Conservation (phyloP, 148 eudicot species). For the Camellia sinensis region DNA sequence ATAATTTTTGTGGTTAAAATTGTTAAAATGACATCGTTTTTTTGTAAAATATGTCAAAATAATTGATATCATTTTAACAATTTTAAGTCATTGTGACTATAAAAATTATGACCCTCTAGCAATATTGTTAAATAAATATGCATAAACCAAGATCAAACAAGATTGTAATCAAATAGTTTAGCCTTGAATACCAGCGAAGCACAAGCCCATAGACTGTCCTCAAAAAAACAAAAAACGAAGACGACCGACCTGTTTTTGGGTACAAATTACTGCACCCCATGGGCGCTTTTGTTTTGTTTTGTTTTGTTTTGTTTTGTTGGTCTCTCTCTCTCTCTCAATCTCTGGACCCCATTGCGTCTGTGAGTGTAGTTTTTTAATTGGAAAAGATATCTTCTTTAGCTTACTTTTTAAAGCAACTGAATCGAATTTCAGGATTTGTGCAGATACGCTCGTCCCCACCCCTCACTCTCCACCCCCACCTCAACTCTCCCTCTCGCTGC, state of each 20-base stretch:
- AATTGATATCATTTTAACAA: too few species aligned
- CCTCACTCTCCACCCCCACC: conserved; percentile 11
- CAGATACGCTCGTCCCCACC: conserved; percentile 62
- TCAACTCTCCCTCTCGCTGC: not conserved
- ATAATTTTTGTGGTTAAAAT: too few species aligned
- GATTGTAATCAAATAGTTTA: conserved; percentile 12
- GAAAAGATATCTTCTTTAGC: conserved; percentile 19
- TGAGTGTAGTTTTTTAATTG: not conserved
- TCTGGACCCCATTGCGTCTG: not conserved
- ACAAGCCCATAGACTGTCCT: not conserved
- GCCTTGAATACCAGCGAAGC: conserved; percentile 13
- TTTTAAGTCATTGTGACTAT: too few species aligned
- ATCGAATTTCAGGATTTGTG: conserved; percentile 61
- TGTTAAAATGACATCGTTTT: too few species aligned
- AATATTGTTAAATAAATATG: conserved; percentile 6
- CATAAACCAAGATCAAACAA: conserved; percentile 10
- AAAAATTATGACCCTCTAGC: too few species aligned
- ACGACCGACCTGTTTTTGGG: conserved; percentile 24
- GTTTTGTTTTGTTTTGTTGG: conserved; percentile 19
- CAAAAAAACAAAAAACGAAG: not conserved
- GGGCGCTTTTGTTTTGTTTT: conserved; percentile 16
- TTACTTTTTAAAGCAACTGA: conserved; percentile 48
- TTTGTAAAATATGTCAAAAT: too few species aligned
- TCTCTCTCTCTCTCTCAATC: not conserved
- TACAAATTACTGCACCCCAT: conserved; percentile 37